Percentiles rank a stretch among this genome's conserved stretches.
Evolutionary conservation across 2,329 filamentous ascomycete species (phyloP).

Genomic region (Venturia nashicola): DNA sequence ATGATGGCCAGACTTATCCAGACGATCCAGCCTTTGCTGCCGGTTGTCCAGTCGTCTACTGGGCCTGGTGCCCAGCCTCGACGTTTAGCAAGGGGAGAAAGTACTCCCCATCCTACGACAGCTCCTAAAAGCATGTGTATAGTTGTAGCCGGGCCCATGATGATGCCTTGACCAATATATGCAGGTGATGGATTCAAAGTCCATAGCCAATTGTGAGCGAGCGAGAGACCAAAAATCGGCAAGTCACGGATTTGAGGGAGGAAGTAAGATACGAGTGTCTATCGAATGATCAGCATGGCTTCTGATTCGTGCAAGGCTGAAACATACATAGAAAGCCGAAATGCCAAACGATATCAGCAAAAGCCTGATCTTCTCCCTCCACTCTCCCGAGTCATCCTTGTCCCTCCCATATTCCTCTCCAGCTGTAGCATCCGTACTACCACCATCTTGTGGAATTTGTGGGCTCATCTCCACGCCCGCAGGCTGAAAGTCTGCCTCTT

Average conservation of each 20-base stretch:
- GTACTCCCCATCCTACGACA: constrained; percentile 74
- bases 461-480: neutral
- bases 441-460: neutral
- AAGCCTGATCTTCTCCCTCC: constrained; percentile 49
- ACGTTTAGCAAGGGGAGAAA: constrained; percentile 78
- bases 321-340: constrained; percentile 40
- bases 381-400: constrained; percentile 34
- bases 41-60: constrained; percentile 78
- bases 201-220: constrained; percentile 82
- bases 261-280: constrained; percentile 83
- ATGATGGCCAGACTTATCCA: constrained; percentile 96
- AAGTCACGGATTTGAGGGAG: constrained; percentile 71
- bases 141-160: constrained; percentile 94
- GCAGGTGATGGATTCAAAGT: constrained; percentile 93
- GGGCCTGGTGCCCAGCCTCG: constrained; percentile 81
- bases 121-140: constrained; percentile 92
- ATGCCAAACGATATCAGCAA: constrained; percentile 46
- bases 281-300: constrained; percentile 6
- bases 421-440: constrained; percentile 10
- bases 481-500: neutral
- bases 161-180: constrained; percentile 93
- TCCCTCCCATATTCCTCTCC: constrained; percentile 22
- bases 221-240: constrained; percentile 67
- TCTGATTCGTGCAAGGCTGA: constrained; percentile 4
- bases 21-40: constrained; percentile 97